Base-by-base conservation (phyloP, 495 filamentous ascomycete species). In the Lasiosphaeria miniovina region DNA sequence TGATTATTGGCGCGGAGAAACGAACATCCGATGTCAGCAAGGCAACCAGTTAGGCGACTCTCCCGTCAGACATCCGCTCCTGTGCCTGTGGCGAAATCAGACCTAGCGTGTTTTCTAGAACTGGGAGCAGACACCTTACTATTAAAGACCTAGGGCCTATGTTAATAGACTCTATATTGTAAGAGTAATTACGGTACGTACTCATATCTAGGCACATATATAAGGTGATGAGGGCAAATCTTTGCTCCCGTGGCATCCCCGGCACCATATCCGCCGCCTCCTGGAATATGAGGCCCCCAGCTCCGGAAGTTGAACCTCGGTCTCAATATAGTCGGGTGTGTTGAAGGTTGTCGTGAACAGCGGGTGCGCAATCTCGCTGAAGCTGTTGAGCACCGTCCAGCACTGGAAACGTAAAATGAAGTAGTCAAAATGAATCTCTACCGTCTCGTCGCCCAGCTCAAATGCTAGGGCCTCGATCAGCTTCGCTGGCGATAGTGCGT, bases 211-310 rank as follows among this genome's bases (percentile, higher is more conserved):
- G 24, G 2, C 24, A 24, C 24, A 24, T 24, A 24, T 24, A 24
- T 24, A 24, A 24, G 24, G 24, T 24, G 24, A 24, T 24, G 24
- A 24, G 24, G 24, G 24, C 24, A 24, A 24, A 24, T 24, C 24
- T 24, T 24, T 24, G 24, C 24, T 24, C 24, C 24, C 24, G 24
- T 24, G 24, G 24, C 38, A 41, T 8, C 35, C n/a, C 24, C 17
- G n/a, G 43, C 41, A n/a, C 36, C 52, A 38, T 36, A 31, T 36
- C 52, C 14, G 52, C 52, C 14, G 52, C 52, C 17, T 36, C 52
- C n/a, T 36, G 52, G 9, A 54, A 54, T 4, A 54, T 54, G 17
- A 54, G 14, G 9, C 36, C 52, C 41, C 52, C 14, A 54, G 8
- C 33, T 54, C 35, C 5, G 36, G 52, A 10, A 41, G 14, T 8